Base-by-base conservation (phyloP, 495 filamentous ascomycete species). In the Recurvomyces mirabilis region DNA sequence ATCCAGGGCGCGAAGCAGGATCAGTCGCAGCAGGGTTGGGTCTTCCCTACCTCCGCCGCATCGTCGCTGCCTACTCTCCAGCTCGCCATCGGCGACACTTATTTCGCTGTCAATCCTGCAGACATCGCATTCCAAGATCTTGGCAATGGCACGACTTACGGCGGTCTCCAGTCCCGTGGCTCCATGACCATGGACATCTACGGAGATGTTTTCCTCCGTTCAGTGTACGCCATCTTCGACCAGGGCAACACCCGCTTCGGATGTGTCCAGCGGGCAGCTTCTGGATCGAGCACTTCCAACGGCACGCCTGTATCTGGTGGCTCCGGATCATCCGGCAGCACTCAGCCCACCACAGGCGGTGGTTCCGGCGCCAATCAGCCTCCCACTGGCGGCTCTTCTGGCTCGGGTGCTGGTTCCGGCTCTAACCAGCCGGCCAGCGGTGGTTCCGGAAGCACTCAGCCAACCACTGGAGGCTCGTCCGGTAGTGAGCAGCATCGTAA, bases 181-280 rank as follows among this genome's bases (percentile, higher is more conserved):
- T 58, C 62, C 41, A 68, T 75, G 63, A 60, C 66, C 9, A 79
- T 85, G 49, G 81, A 89, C 58, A 82, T 89, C 39, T 64, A 86
- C 15, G 84, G 84, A 17, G 78, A 78, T 56, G 75, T 74, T 1
- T 86, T 82, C 58, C 61, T 88, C 61, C 84, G 83, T 69, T 74
- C 70, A n/a, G 66, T 84, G 38, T 87, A 85, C 59, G 78, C 77
- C 43, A 71, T 89, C 40, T 87, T 83, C 61, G 83, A 89, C 56
- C 74, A 81, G 45, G 82, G 84, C 37, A 79, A 84, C 52, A 65
- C 53, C 53, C 75, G 73, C 15, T 80, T 88, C 52, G 83, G 83
- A 18, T 72, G 72, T 38, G 80, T 85, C 19, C 75, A 79, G 47
- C 74, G 81, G 7, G 6, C 17, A 30, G n/a, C n/a, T n/a, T n/a